Base-by-base conservation (phyloP, 139 green algal genomes). In the Eudorina sp. region DNA sequence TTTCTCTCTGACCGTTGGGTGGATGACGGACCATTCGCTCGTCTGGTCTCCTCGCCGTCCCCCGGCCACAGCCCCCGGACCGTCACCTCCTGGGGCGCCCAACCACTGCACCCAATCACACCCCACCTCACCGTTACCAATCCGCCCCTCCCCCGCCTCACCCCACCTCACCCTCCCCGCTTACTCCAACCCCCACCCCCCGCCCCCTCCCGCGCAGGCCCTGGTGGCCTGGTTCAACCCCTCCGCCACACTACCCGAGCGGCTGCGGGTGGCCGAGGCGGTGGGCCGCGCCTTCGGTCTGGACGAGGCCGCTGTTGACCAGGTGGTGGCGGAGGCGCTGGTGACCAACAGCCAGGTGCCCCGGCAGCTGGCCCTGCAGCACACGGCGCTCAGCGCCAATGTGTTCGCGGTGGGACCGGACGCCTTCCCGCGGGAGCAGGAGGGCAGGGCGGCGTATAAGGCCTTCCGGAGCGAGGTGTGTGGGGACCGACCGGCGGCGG, bases 231-330 rank as follows among this genome's bases (percentile, higher is more conserved):
- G 80, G 80, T 76, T 76, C 62, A 76, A 76, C 43, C 80, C 80
- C 13, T 41, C 29, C 0, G 40, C 51, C 27, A 86, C 60, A 31
- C 46, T 90, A 36, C 34, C 45, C 1, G 58, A 62, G 11, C 74
- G 85, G 43, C 34, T 90, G 58, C 1, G 0, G 43, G 19, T 62
- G 38, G 76, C 34, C 29, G 75, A 90, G 38, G 85, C 75, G 45
- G 38, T 90, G 46, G 75, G 53, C 11, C 45, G 58, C 34, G 79
- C 75, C 21, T 90, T 90, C 31, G 85, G 85, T 51, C 25, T 90
- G 75, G 40, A 77, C 58, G 55, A 79, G 41, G 70, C 80, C 43
- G 36, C 53, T 31, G 36, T 85, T 43, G 85, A 90, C 75, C 74
- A 89, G 72, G 19, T 86, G 66, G 34, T 87, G 8, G 41, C 69